Evolutionary conservation across 2,329 filamentous ascomycete genomes (phyloP).

Genomic region (Ophiosphaerella narmari): DNA sequence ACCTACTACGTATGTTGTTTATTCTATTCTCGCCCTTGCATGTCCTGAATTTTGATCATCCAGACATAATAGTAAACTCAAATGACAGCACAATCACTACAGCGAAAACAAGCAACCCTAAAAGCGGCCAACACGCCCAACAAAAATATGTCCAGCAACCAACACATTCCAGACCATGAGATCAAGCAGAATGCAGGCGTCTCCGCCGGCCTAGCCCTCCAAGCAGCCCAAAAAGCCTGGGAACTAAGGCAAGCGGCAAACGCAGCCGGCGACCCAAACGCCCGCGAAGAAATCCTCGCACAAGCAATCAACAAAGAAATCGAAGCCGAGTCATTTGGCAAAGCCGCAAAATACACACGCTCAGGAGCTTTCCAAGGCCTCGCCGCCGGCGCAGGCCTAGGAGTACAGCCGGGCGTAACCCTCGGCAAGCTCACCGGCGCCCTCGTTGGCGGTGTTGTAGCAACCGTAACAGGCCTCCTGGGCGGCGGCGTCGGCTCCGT

Average conservation of each 20-base stretch:
- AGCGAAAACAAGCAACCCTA: conserved; percentile 10
- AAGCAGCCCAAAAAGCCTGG: conserved; percentile 46
- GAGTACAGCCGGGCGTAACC: conserved; percentile 42
- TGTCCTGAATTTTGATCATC: no score
- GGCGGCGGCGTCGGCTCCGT: conserved; percentile 44
- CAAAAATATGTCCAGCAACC: conserved; percentile 14
- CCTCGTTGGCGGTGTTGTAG: conserved; percentile 39
- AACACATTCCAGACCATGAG: conserved; percentile 39
- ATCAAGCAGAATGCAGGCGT: conserved; percentile 46
- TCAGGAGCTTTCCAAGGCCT: conserved; percentile 48
- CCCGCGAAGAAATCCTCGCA: conserved; percentile 45
- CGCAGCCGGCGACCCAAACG: conserved; percentile 45
- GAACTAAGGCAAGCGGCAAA: conserved; percentile 47
- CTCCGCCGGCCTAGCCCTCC: conserved; percentile 44
- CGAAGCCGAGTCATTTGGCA: conserved; percentile 49
- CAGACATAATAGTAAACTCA: no score
- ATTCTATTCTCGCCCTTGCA: no score
- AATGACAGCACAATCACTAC: conserved; percentile 10
- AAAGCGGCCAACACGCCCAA: conserved; percentile 4
- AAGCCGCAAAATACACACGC: conserved; percentile 47
- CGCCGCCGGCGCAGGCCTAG: conserved; percentile 45
- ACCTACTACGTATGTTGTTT: no score
- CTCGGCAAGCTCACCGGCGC: conserved; percentile 44
- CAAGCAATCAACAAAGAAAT: conserved; percentile 49
- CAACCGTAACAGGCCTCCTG: conserved; percentile 41